Percentiles rank a stretch among this genome's conserved stretches.
Evolutionary conservation across 2,329 filamentous ascomycete genomes (phyloP).

Genomic region (Fusarium tupiense): DNA sequence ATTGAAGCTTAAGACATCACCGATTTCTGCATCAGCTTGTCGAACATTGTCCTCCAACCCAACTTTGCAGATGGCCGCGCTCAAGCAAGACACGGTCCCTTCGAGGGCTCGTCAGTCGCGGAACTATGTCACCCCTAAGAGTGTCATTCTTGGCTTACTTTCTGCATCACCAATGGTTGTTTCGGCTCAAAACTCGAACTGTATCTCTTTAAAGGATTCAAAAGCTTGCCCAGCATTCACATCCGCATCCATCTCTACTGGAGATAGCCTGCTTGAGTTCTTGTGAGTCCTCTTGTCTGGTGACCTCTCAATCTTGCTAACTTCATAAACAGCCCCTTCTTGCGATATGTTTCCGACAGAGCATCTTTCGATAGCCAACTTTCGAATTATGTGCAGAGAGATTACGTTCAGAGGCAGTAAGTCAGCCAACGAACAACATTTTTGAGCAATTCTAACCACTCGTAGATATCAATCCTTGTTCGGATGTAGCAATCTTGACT

Average conservation of each 20-base stretch:
- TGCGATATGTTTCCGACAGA: slow-evolving; percentile 80
- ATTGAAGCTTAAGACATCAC: slow-evolving; percentile 17
- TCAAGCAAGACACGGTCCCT: slow-evolving; percentile 1
- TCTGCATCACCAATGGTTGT: slow-evolving; percentile 44
- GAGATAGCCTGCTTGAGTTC: slow-evolving; percentile 63
- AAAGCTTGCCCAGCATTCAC: slow-evolving; percentile 77
- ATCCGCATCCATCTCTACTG: slow-evolving; percentile 75
- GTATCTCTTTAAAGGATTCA: slow-evolving; percentile 77
- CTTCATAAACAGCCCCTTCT: slow-evolving; percentile 74
- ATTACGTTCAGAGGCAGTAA: slow-evolving; percentile 83
- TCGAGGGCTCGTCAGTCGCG: slow-evolving; percentile 24
- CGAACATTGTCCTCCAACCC: slow-evolving; percentile 9
- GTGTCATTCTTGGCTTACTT: slow-evolving; percentile 40
- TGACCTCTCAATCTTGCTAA: slow-evolving; percentile 15
- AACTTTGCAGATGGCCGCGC: slow-evolving; percentile 15
- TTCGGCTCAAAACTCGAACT: slow-evolving; percentile 51
- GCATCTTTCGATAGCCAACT: slow-evolving; percentile 82
- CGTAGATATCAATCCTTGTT: slow-evolving; percentile 81
- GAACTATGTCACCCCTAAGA: slow-evolving; percentile 29
- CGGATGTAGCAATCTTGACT: slow-evolving; percentile 81
- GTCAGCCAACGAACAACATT: slow-evolving; percentile 41
- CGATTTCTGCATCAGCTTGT: slow-evolving; percentile 18
- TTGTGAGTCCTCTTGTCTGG: slow-evolving; percentile 64
- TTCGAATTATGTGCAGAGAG: slow-evolving; percentile 74
- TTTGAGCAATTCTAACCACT: slow-evolving; percentile 14